phyloP scores from a whole-genome alignment of 148 eudicot genomes.

The Vaccinium macrocarpon region DNA sequence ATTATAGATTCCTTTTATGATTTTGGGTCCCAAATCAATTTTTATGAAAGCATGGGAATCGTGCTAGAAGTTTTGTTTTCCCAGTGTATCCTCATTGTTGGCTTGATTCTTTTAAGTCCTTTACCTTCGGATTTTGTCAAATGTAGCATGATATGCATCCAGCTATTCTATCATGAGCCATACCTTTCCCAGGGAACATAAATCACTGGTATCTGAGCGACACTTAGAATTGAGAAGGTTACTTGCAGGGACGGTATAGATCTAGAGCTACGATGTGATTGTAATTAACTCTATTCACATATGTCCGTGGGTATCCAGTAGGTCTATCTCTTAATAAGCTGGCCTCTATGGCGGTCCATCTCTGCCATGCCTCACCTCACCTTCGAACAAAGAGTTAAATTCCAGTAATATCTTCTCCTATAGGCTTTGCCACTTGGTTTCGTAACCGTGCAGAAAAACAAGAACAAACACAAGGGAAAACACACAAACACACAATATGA shows the following conservation, averaged over 20 bases:
- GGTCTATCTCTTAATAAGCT: background rate
- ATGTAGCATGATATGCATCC: background rate
- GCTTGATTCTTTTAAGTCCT: background rate
- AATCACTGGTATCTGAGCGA: background rate
- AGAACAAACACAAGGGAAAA: background rate
- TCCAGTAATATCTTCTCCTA: background rate
- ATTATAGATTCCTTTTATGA: too few species aligned
- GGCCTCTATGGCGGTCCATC: background rate
- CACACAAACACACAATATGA: background rate
- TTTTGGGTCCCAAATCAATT: background rate
- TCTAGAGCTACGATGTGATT: background rate
- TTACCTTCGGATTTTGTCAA: background rate
- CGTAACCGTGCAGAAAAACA: background rate
- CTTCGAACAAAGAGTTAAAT: background rate
- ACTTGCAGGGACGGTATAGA: background rate
- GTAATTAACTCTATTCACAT: background rate
- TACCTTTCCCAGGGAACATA: background rate
- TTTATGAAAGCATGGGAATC: background rate
- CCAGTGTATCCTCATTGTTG: background rate
- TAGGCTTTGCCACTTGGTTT: background rate
- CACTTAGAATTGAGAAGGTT: background rate
- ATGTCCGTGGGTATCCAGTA: background rate
- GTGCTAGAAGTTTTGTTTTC: background rate
- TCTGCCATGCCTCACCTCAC: background rate
- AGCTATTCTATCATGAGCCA: background rate